phyloP scores from a whole-genome alignment of 2,329 filamentous ascomycete genomes.

The Paecilomyces dactylethromorphus region DNA sequence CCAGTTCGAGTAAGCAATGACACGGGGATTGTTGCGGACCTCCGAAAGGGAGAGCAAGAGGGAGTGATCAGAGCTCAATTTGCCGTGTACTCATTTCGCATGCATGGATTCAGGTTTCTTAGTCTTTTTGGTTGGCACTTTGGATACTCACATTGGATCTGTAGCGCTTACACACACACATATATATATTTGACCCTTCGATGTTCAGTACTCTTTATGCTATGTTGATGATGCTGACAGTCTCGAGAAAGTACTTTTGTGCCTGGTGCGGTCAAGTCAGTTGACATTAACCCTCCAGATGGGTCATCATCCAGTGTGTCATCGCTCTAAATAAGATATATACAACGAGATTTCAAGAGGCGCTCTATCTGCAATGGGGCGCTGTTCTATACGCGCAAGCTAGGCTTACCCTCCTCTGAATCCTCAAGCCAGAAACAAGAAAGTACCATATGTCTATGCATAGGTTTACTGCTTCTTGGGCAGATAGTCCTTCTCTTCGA shows the following conservation, averaged over 20 bases:
- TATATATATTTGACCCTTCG: background rate
- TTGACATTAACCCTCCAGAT: background rate
- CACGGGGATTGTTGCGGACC: background rate
- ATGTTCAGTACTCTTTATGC: background rate
- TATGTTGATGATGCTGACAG: background rate
- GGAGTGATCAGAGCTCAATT: background rate
- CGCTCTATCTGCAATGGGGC: background rate
- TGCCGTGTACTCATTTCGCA: background rate
- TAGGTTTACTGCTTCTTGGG: conserved; percentile 27
- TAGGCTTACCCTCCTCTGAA: background rate
- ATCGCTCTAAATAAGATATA: background rate
- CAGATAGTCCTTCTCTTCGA: conserved; percentile 62
- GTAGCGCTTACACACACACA: background rate
- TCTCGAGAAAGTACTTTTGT: background rate
- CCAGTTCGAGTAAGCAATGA: conserved; percentile 55
- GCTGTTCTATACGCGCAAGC: background rate
- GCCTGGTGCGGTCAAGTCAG: background rate
- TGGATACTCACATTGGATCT: background rate
- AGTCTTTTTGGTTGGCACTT: background rate
- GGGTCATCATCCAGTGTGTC: background rate
- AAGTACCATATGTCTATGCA: background rate
- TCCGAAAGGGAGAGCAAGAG: background rate
- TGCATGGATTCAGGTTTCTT: conserved; percentile 1
- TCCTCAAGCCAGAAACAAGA: conserved; percentile 1
- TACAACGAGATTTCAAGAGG: background rate